Conservation (phyloP, 331 rosid species). For the Malus hybrid region DNA sequence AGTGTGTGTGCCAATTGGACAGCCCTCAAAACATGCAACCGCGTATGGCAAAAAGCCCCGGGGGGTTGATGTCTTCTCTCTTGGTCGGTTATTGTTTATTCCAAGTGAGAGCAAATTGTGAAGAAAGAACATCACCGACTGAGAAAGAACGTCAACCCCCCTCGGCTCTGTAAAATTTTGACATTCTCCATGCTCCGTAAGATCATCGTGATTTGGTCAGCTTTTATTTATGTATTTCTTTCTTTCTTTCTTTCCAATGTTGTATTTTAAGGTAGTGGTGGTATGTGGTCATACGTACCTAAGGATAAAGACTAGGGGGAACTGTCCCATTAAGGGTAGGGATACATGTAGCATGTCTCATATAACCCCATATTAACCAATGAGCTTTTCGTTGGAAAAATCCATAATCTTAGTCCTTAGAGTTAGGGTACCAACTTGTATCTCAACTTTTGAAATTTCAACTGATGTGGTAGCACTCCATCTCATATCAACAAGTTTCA, state of each 20-base stretch:
- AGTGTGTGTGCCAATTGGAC: neutral
- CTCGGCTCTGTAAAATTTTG: neutral
- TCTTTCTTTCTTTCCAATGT: too few species aligned
- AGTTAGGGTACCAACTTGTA: too few species aligned
- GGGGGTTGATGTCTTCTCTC: neutral
- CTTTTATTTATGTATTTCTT: neutral
- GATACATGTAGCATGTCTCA: neutral
- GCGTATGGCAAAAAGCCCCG: neutral
- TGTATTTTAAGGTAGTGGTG: neutral
- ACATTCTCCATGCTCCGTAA: neutral
- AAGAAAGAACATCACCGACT: neutral
- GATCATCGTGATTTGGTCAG: constrained; percentile 30
- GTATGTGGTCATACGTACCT: neutral
- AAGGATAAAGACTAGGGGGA: neutral
- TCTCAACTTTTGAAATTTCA: neutral
- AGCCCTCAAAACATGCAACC: constrained; percentile 1
- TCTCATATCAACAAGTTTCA: neutral
- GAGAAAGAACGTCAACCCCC: neutral
- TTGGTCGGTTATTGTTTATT: constrained; percentile 28
- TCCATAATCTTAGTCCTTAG: too few species aligned
- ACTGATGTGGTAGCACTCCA: neutral
- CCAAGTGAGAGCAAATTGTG: neutral
- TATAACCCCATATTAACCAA: neutral
- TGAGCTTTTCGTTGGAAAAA: too few species aligned
- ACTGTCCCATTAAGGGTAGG: constrained; percentile 6